phyloP scores from a whole-genome alignment of 176 grass and related monocot genomes.

The Neostapfia colusana region DNA sequence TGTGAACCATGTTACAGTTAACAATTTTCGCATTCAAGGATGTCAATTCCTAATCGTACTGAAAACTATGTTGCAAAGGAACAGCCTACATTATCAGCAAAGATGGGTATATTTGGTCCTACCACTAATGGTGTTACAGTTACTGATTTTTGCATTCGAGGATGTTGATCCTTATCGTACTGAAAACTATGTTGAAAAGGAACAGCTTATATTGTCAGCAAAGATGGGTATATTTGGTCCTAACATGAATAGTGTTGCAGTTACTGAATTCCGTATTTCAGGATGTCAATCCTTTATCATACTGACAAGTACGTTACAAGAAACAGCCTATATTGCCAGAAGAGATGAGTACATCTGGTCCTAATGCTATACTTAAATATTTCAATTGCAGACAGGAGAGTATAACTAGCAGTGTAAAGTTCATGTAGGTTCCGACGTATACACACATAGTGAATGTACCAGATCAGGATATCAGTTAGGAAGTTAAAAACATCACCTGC shows the following conservation, averaged over 20 bases:
- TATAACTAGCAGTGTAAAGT: background rate
- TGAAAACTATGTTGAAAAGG: too few species aligned
- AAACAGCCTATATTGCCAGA: background rate
- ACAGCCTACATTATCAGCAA: background rate
- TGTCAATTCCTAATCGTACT: background rate
- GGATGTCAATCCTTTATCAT: too few species aligned
- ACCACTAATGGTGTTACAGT: too few species aligned
- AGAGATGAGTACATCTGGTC: background rate
- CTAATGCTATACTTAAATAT: background rate
- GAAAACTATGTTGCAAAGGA: too few species aligned
- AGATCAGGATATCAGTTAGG: background rate
- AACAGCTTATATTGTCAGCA: too few species aligned
- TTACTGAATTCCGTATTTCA: background rate
- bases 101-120: background rate
- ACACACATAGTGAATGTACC: slow-evolving; percentile 3
- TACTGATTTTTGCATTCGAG: background rate
- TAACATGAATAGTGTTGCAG: too few species aligned
- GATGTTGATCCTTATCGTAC: background rate
- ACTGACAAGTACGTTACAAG: too few species aligned
- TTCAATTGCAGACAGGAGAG: background rate
- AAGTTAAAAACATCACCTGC: slow-evolving; percentile 30
- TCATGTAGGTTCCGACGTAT: background rate
- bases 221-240: too few species aligned
- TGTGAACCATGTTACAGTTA: too few species aligned
- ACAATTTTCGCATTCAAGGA: background rate